Base-by-base conservation (phyloP, 108 stramenopile species). In the Fragilaria radians region DNA sequence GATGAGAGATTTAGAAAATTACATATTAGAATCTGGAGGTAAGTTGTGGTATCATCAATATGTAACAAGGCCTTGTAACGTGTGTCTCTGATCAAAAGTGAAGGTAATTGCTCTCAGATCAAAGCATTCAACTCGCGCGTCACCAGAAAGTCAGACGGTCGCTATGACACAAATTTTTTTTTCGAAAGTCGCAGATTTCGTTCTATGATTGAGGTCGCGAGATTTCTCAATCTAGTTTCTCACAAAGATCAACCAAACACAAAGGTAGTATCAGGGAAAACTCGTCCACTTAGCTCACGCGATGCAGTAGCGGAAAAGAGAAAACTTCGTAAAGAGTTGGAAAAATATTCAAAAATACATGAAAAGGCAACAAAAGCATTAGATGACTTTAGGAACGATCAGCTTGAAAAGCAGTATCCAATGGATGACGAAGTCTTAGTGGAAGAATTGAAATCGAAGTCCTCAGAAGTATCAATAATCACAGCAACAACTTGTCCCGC, bases 191-290 rank as follows among this genome's bases (percentile, higher is more conserved):
- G 80, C 30, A 71, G 85, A 24, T 91, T 85, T 61, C 83, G 84
- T 25, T 83, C 85, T 59, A 86, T 91, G 83, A 52, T 81, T 19
- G 89, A 87, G 45, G 83, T 91, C 28, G 81, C 70, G 22, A 63
- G 81, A 46, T 83, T 83, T 57, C 67, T 86, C 32, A 82, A 79
- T 53, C 67, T 91, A 11, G 59, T 62, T 18, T 78, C 55, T 18
- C 58, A 75, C 24, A 61, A 27, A 21, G 28, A 46, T 21, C 19
- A 30, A 52, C 4, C n/a, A 32, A 29, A 32, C 47, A 28, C 18
- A 24, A 55, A 57, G 27, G 22, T 11, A 17, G 18, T 29, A n/a
- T 1, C 19, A 25, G 47, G 24, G 9, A 25, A 65, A 28, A 32
- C 23, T 17, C 25, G 19, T 9, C 65, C 57, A 36, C 25, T n/a